Base-by-base conservation (phyloP, 169 alveolate genomes). In the Plasmodium fragile region DNA sequence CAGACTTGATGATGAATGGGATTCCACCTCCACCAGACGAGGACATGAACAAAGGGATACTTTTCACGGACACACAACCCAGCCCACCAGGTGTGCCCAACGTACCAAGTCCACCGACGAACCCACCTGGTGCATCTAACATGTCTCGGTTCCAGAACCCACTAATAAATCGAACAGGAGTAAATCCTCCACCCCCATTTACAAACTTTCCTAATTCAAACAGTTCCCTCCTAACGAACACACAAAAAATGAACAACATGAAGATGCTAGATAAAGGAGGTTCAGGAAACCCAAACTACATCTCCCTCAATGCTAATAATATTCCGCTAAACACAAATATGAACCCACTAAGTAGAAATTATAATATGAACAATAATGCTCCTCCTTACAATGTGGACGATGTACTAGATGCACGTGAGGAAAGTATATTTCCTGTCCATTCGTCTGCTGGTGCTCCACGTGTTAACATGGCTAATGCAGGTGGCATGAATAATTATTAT, bases 11-110 rank as follows among this genome's bases (percentile, higher is more conserved):
- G 72, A 11, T 1, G n/a, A 83, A 83, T 43, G 82, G 25, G 16
- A 89, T 79, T 13, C 94, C 94, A 0, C 90, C 90, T 11, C 91
- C 90, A 4, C 90, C 90, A 2, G 94, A 89, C 11, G 43, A 11
- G 81, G 94, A 89, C 16, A 13, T 78, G 13, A 89, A 49, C 16
- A 80, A 72, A 45, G 82, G 82, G 34, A 89, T 41, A 28, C 25
- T 45, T 16, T 49, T 49, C 59, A 49, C 22, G 22, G 83, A 34
- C 11, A 25, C 28, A 3, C 30, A 4, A 10, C 41, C 52, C 11
- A 16, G 16, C n/a, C 34, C 53, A 4, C 10, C 16, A 77, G 22
- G 41, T 2, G 8, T 7, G 16, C 16, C 49, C 0, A 59, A 59
- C 73, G n/a, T 3, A 11, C 39, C 30, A 1, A 65, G 6, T 65